A percentile compares a stretch with the other conserved stretches of the same genome.
phyloP scores from a whole-genome alignment of 371 early-diverging fungal species.

The Nematocida displodere region DNA sequence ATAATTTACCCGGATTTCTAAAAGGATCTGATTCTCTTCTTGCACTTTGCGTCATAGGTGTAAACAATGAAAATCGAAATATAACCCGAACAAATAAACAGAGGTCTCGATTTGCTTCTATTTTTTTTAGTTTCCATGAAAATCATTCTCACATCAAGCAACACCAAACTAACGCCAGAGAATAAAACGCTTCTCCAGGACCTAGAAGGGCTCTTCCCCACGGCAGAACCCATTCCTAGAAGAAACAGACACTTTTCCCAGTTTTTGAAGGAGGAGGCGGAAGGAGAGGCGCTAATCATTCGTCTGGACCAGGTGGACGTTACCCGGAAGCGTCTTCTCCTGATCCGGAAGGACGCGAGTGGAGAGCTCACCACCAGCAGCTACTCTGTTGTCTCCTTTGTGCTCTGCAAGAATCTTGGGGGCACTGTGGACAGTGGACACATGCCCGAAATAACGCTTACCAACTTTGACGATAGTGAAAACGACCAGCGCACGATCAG shows the following conservation, averaged over 20 bases:
- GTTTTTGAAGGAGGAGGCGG: conserved; percentile 40
- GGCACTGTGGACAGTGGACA: conserved; percentile 44
- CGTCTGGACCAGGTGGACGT: conserved; percentile 40
- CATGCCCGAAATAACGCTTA: conserved; percentile 39
- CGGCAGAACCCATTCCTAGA: conserved; percentile 20
- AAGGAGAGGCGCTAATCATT: conserved; percentile 42
- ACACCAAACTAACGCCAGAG: conserved; percentile 22
- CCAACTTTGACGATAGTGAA: conserved; percentile 39
- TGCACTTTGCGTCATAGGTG: too few species aligned
- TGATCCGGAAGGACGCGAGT: conserved; percentile 23
- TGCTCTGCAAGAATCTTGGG: conserved; percentile 16
- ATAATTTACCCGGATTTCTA: too few species aligned
- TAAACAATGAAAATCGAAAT: too few species aligned
- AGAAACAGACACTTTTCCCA: conserved; percentile 14
- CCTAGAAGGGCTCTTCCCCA: conserved; percentile 43
- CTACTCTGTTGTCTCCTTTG: conserved; percentile 40
- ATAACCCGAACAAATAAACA: too few species aligned
- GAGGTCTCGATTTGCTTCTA: too few species aligned
- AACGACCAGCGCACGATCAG: conserved; percentile 14
- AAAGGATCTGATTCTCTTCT: too few species aligned
- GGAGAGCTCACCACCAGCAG: conserved; percentile 30
- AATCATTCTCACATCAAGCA: conserved; percentile 48
- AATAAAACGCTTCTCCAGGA: conserved; percentile 40
- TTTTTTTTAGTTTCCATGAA: too few species aligned
- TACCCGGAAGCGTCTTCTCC: conserved; percentile 5